Conservation (phyloP, 225 moss, liverwort and hornwort species). For the Anthoceros angustus region DNA sequence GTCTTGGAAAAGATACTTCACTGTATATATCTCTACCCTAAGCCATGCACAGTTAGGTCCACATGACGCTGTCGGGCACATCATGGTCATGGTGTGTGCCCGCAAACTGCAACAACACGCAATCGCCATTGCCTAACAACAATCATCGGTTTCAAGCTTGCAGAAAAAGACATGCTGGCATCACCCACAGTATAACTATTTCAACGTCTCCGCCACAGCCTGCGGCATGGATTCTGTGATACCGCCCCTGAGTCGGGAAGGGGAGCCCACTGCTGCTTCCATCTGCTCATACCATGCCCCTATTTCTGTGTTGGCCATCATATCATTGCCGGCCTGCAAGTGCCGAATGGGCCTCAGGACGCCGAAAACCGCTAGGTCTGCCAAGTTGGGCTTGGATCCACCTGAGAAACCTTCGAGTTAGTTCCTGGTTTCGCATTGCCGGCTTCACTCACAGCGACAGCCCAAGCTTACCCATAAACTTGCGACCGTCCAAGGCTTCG, state of each 20-base stretch:
- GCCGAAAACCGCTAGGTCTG: slow-evolving; percentile 93
- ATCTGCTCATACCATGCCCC: slow-evolving; percentile 73
- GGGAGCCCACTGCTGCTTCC: slow-evolving; percentile 78
- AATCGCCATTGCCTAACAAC: too few relatives aligned
- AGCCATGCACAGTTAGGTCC: too few relatives aligned
- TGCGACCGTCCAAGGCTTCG: slow-evolving; percentile 58
- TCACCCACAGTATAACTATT: not conserved
- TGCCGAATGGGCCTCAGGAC: slow-evolving; percentile 75
- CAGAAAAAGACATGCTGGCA: too few relatives aligned
- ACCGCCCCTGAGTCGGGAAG: slow-evolving; percentile 47
- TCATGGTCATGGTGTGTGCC: too few relatives aligned
- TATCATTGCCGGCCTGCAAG: slow-evolving; percentile 61
- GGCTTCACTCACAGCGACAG: not conserved
- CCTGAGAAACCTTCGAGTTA: slow-evolving; percentile 22
- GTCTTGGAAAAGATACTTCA: too few relatives aligned
- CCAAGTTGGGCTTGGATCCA: slow-evolving; percentile 76
- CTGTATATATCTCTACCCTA: too few relatives aligned
- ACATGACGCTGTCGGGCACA: too few relatives aligned
- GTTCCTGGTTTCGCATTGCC: not conserved
- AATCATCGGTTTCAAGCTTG: too few relatives aligned
- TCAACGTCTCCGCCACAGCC: not conserved
- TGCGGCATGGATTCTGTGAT: not conserved
- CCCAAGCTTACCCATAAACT: slow-evolving; percentile 54
- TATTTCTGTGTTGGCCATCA: slow-evolving; percentile 58
- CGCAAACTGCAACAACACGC: too few relatives aligned